Evolutionary conservation across 2,329 filamentous ascomycete genomes (phyloP), one percentile per base, ranked within the genome.

Genomic region (Fusarium drepaniforme): DNA sequence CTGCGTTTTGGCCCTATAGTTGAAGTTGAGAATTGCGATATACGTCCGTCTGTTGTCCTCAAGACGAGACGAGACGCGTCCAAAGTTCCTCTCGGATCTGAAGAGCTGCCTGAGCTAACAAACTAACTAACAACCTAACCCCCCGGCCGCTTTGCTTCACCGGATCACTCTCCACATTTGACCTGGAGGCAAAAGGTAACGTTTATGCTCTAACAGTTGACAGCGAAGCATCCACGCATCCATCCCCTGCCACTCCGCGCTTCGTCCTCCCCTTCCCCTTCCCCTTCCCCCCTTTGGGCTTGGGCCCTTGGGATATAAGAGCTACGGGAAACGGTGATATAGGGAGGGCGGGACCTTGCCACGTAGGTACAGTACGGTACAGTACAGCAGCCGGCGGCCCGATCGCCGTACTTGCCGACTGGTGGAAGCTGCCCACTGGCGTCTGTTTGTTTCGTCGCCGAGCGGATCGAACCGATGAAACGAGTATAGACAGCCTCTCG

Each of bases 71-170:
- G 28, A 30, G 28, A 46, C 42, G 42, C 46, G 25, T 5, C 46
- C 65, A 75, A 75, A 70, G 72, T 73, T 75, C 69, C 72, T 73
- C 69, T 73, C 69, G 66, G 49, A 70, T 73, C 66, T 70, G 30
- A 13, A 42, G 18, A 38, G 30, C 30, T 58, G 33, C 33, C 51
- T 57, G 28, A 57, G 28, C 51, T 57, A 33, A 30, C 30, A 33
- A 51, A 51, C 46, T 51, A 51, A 51, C 46, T 51, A 51, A 51
- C 11, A 51, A 28, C 46, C 42, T 23, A 46, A 56, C 30, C 68
- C 72, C 72, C 46, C 70, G 72, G 57, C 61, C 57, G 49, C 69
- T 73, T 75, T 75, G 69, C 74, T 73, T 75, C 72, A 75, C 73
- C 73, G 73, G 69, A 71, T 51, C 63, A 33, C 56, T 73, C 73